These are phyloP conservation scores for Leccinum variabile DNA, from an alignment of 1,284 basidiomycete genomes.

Conservation along the genomic window DNA sequence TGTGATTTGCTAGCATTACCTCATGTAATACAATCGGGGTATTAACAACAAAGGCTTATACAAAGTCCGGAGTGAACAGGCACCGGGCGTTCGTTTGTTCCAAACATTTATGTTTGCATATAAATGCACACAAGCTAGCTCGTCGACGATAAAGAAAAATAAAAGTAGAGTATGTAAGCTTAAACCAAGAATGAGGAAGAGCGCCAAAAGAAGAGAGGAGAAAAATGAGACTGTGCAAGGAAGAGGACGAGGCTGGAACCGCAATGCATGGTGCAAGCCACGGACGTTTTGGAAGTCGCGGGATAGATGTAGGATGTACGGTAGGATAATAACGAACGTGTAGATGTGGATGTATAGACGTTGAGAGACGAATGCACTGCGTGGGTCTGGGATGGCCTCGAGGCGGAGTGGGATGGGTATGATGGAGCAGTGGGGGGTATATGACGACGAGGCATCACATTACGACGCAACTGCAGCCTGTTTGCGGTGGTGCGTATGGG, in stretches of 20 bases:
- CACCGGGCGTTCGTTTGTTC: conserved; percentile 1
- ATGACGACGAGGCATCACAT: conserved; percentile 32
- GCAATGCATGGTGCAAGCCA: conserved; percentile 29
- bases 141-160: conserved; percentile 36
- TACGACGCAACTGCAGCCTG: conserved; percentile 35
- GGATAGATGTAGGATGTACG: conserved; percentile 22
- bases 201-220: background rate
- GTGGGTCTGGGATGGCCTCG: conserved; percentile 16
- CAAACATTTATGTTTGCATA: conserved; percentile 34
- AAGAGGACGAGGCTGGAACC: conserved; percentile 14
- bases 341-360: conserved; percentile 21
- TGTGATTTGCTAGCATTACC: conserved; percentile 14
- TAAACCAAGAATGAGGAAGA: conserved; percentile 27
- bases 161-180: conserved; percentile 26
- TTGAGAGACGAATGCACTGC: conserved; percentile 15
- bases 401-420: conserved; percentile 27
- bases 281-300: conserved; percentile 26
- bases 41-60: conserved; percentile 19
- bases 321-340: conserved; percentile 34
- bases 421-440: conserved; percentile 33
- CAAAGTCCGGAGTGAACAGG: background rate
- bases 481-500: conserved; percentile 73
- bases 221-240: conserved; percentile 10
- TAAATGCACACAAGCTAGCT: conserved; percentile 26
- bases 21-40: conserved; percentile 11